Evolutionary conservation across 352 stramenopile species (phyloP), one percentile per base, ranked within the genome.

Genomic region (Phytopythium oedochilum): DNA sequence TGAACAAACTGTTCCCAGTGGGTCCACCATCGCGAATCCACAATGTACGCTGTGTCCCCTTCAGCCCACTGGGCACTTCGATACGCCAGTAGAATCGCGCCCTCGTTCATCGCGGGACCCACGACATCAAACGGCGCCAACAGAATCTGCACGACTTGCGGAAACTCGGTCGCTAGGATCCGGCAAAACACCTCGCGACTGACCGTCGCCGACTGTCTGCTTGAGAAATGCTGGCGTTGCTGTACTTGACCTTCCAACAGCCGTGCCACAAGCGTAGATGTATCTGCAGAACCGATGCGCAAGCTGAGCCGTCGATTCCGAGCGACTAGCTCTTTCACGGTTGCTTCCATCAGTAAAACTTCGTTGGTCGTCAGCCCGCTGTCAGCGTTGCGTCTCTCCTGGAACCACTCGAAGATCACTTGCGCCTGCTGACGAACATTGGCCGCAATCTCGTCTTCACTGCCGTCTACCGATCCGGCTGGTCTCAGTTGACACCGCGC

Each of bases 351-450:
- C 32, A 89, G 32, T 8, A 55, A 55, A 0, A 58, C 42, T 3
- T 64, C 64, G 39, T 59, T 23, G 38, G 25, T 9, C 7, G 48
- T 53, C 53, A 53, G 26, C 9, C 36, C 29, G 31, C 31, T 9
- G 42, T 32, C 9, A 5, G 25, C 22, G 6, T 15, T 32, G 2
- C 36, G 45, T 22, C 72, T 64, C 34, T 71, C 63, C 51, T 57
- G 59, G 57, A 92, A 89, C 82, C 77, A 92, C 25, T 69, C 44
- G 45, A 87, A 89, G 15, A 75, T 61, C 20, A 89, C 50, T n/a
- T 70, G 65, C 6, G 80, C 66, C 58, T 82, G 75, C 32, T 73
- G 60, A 23, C 48, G 51, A 36, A 69, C 55, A 11, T 61, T 64
- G 1, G 61, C 56, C 9, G 15, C 25, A 17, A 7, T 7, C 0